A percentile compares a stretch with the other conserved stretches of the same genome.
Evolutionary conservation across 2,329 filamentous ascomycete species (phyloP).

Genomic region (Coniosporium tulheliwenetii): DNA sequence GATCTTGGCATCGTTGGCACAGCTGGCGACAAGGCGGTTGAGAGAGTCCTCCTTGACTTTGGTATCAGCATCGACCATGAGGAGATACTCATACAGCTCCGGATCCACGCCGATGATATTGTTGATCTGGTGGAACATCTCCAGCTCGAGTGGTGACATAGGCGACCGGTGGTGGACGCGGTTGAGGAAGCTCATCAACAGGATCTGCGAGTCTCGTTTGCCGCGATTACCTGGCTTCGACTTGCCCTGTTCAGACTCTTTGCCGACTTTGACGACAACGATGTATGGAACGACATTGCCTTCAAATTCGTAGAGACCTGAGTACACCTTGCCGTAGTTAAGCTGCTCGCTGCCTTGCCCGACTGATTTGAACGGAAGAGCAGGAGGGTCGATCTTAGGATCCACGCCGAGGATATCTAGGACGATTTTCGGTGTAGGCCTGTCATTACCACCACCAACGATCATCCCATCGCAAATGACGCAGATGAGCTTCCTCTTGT

Average conservation of each 20-base stretch:
- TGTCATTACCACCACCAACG: slow-evolving; percentile 87
- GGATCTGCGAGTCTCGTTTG: slow-evolving; percentile 93
- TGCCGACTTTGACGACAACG: slow-evolving; percentile 92
- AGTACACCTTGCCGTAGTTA: slow-evolving; percentile 98
- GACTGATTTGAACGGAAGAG: slow-evolving; percentile 85
- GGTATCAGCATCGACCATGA: slow-evolving; percentile 98
- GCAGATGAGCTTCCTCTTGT: slow-evolving; percentile 92
- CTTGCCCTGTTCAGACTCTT: slow-evolving; percentile 83
- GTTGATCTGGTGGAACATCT: slow-evolving; percentile 99
- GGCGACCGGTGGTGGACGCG: slow-evolving; percentile 85
- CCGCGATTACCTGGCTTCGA: slow-evolving; percentile 93
- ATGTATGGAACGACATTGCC: slow-evolving; percentile 95
- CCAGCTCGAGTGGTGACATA: slow-evolving; percentile 91
- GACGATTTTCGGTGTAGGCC: slow-evolving; percentile 93
- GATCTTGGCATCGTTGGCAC: slow-evolving; percentile 88
- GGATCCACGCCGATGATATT: slow-evolving; percentile 98
- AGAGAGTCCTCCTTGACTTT: slow-evolving; percentile 83
- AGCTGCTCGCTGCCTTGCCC: slow-evolving; percentile 80
- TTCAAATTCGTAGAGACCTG: slow-evolving; percentile 91
- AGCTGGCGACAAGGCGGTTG: slow-evolving; percentile 82
- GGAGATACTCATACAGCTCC: slow-evolving; percentile 88
- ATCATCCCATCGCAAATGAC: slow-evolving; percentile 97
- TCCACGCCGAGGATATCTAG: slow-evolving; percentile 95
- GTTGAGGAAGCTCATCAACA: slow-evolving; percentile 95
- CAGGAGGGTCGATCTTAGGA: slow-evolving; percentile 88